Evolutionary conservation across 495 filamentous ascomycete genomes (phyloP), one percentile per base, ranked within the genome.

Genomic region (Hypoxylon trugodes): DNA sequence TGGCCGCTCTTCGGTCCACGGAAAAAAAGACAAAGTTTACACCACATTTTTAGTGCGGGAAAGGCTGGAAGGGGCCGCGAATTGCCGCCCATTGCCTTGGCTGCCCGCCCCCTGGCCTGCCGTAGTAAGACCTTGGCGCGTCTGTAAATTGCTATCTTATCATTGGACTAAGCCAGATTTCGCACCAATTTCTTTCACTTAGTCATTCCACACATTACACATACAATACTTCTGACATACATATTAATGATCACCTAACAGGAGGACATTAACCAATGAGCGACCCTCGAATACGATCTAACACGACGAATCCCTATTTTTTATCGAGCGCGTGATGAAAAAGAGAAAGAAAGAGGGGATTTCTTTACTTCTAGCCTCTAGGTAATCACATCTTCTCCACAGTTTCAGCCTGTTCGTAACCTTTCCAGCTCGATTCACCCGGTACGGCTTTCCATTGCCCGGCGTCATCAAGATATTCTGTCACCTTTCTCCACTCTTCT

Each of bases 71-170:
- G n/a, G n/a, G 47, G 49, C 69, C 69, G 69, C 4, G 32, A 59
- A 65, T 69, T 69, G 66, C 69, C 69, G 69, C 19, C 37, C 60
- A 62, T 72, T 69, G 59, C 69, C 69, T 65, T 57, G 9, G 13
- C 37, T 67, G 51, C 33, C 69, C 66, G 69, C 33, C 28, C 10
- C 5, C 28, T 5, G 5, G 38, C 50, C 45, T 52, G 45, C 15
- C 45, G 2, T 24, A 52, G 43, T 61, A 2, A 57, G 43, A 48
- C 18, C 58, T 61, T 61, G 49, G 58, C 58, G 32, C 33, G 28
- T 33, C 30, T 12, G 10, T 54, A 48, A 48, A 36, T 48, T 59
- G 21, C 50, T 60, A 65, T 65, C 48, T 59, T 65, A 65, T 65
- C 50, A 19, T 26, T 25, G 35, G 50, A 10, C 10, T 45, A 24